These are phyloP conservation scores for Dactylellina drechsleri DNA, from an alignment of 2,329 filamentous ascomycete species.

Conservation along the genomic window DNA sequence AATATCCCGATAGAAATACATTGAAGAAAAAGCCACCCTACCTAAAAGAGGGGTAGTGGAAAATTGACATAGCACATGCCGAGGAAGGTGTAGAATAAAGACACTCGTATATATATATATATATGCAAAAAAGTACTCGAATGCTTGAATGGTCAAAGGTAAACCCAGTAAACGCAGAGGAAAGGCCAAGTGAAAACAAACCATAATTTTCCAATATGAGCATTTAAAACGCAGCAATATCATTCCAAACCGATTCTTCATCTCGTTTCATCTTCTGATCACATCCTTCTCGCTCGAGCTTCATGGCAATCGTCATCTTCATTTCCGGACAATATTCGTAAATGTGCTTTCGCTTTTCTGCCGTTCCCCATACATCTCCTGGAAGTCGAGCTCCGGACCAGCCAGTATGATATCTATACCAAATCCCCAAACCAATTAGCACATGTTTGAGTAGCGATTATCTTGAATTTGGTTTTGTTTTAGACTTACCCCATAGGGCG, in stretches of 20 bases:
- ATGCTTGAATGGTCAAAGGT: conserved; percentile 1
- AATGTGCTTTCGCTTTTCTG: conserved; percentile 65
- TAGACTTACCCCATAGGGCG: conserved; percentile 43
- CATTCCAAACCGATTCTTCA: conserved; percentile 35
- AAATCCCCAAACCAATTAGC: conserved; percentile 62
- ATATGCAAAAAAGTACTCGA: background rate
- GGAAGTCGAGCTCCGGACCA: conserved; percentile 66
- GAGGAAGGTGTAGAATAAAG: background rate
- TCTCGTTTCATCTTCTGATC: conserved; percentile 47
- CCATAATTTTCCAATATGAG: background rate
- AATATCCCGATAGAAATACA: too few species aligned
- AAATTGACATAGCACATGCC: background rate
- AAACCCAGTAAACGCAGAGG: conserved; percentile 2
- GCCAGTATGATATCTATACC: conserved; percentile 70
- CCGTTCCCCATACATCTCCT: conserved; percentile 66
- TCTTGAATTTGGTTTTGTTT: background rate
- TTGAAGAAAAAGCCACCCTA: too few species aligned
- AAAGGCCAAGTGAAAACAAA: background rate
- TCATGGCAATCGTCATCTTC: conserved; percentile 69
- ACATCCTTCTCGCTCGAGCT: conserved; percentile 63
- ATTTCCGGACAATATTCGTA: conserved; percentile 71
- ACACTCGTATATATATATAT: background rate
- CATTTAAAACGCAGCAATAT: conserved; percentile 46
- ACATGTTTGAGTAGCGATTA: background rate
- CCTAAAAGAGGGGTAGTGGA: too few species aligned